Evolutionary conservation across 257 asterid species (phyloP), one percentile per base, ranked within the genome.

Genomic region (Eustoma russellianum): DNA sequence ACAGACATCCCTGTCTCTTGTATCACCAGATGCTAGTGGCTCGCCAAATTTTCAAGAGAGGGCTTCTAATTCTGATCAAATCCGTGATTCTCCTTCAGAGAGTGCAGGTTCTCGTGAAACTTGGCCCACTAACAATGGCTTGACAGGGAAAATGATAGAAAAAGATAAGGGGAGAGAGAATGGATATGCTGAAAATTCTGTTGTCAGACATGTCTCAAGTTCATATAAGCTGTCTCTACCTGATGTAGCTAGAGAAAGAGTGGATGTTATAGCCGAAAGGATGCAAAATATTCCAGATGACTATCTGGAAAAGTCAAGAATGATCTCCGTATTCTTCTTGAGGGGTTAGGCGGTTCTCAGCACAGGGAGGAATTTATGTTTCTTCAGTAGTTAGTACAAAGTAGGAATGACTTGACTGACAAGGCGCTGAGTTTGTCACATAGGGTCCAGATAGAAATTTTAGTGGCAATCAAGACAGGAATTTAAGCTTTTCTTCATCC

Each of bases 71-170:
- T 83, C 89, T 33, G 96, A 84, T 59, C 93, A 77, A 66, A 75
- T 73, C 40, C 95, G 80, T 6, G 95, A 79, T 41, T 90, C 98
- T 49, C 98, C 91, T 35, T 60, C 98, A 5, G 98, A 91, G 59
- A 91, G 98, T 77, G 98, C 96, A 43, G 79, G 98, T 64, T 91
- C 98, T 7, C 78, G 92, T 24, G 98, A 87, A 63, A 87, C 96
- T 14, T 91, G 98, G 96, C 98, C 95, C 56, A 71, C 89, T 24
- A 65, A 83, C 53, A 96, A 87, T 53, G 88, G 80, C 40, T 66
- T 83, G 79, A 69, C 33, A 24, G 82, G 65, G 19, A 83, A 81
- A 73, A 78, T 76, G 40, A 33, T 58, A 61, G 91, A 80, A 59
- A 88, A 71, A 70, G 92, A 82, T 57, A 88, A 82, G 70, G 91